Evolutionary conservation across 148 eudicot species (phyloP), one percentile per base, ranked within the genome.

Genomic region (Tetragonia tetragonoides): DNA sequence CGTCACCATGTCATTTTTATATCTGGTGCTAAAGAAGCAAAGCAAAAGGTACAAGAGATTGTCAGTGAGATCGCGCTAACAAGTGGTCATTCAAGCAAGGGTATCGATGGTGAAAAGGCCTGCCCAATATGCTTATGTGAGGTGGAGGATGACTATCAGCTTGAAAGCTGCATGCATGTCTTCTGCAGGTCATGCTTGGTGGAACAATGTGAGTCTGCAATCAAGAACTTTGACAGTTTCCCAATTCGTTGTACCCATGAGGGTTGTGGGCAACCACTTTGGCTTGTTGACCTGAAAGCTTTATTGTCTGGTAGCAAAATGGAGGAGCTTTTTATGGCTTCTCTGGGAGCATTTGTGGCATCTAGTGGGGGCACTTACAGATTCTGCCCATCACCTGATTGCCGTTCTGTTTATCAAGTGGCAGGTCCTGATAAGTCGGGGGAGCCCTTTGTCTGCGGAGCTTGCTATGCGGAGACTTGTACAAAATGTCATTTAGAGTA

Each of bases 371-470:
- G 98, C 3, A 41, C 40, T 15, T 93, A 84, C 83, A 51, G 90
- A 77, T 96, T 88, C 80, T 96, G 99, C 81, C 99, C 99, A 15
- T 96, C 99, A 6, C 98, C 99, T 0, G 99, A 96, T 78, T 96
- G 99, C 74, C 97, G 97, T 17, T 89, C 93, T 0, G 88, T 96
- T 39, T 96, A 96, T 60, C 75, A 66, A 73, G 95, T 90, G 23
- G 84, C 85, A 0, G 84, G 67, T 37, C 63, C 85, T 2, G 85
- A 23, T n/a, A 63, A 67, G 10, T 61, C 74, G 0, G 89, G 85
- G 4, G 81, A 79, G 62, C 90, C 89, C 46, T 96, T 93, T 73
- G 72, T 78, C 1, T 96, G 99, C 51, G 99, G 97, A 63, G 97
- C 95, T 9, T 96, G 99, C 82, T 88, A 81, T 34, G 84, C 84